These are phyloP conservation scores for Cercospora brassicicola DNA, from an alignment of 2,329 filamentous ascomycete genomes.

Conservation along the genomic window DNA sequence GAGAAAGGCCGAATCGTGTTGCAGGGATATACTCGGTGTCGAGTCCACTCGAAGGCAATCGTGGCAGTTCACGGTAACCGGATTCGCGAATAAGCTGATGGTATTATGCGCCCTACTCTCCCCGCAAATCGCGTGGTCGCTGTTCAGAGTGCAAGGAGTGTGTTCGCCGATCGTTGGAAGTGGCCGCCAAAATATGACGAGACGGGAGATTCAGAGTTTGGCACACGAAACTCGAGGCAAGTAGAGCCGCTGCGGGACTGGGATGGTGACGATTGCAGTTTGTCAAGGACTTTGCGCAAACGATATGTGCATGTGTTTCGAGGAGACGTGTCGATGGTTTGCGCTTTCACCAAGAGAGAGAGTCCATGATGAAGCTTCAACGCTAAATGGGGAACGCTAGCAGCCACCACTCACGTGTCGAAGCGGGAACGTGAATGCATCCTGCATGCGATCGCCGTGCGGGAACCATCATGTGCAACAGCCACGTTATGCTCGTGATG, in stretches of 20 bases:
- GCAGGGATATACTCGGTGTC: not conserved
- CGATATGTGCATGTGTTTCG: not conserved
- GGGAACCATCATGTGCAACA: not conserved
- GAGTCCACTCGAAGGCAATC: not conserved
- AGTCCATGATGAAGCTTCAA: conserved; percentile 7
- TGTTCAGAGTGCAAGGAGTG: not conserved
- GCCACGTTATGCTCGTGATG: not conserved
- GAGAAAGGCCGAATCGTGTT: not conserved
- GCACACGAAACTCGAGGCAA: conserved; percentile 14
- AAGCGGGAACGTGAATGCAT: not conserved
- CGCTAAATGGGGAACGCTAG: conserved; percentile 8
- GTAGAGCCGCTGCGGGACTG: conserved; percentile 1
- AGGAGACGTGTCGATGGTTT: conserved; percentile 8
- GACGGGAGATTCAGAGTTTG: conserved; percentile 9
- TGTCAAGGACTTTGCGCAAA: conserved; percentile 3
- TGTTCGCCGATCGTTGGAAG: not conserved
- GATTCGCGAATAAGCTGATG: not conserved
- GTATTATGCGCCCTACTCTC: not conserved
- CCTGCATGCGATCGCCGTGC: not conserved
- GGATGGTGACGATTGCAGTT: conserved; percentile 8
- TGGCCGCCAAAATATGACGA: conserved; percentile 9
- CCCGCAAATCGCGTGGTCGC: not conserved
- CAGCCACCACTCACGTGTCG: not conserved
- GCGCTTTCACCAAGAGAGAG: not conserved
- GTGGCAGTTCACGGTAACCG: not conserved